Evolutionary conservation across 1,284 basidiomycete genomes (phyloP).

Genomic region (Moniliophthora roreri): DNA sequence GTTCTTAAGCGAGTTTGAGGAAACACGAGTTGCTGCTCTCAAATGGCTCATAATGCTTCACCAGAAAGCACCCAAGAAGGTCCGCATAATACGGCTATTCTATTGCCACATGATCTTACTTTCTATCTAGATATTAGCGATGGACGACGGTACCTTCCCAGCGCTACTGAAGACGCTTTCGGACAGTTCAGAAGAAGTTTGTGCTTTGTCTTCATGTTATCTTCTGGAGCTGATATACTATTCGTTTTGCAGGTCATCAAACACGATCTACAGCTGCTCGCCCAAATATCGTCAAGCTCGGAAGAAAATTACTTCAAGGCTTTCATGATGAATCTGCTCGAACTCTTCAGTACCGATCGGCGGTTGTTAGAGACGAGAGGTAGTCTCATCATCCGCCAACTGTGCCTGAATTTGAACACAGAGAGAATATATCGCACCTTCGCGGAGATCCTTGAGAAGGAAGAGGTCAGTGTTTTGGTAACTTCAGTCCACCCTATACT

Average conservation of each 20-base stretch:
- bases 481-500: background rate
- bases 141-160: slow-evolving; percentile 97
- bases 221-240: slow-evolving; percentile 1
- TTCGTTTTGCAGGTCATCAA: slow-evolving; percentile 75
- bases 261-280: slow-evolving; percentile 92
- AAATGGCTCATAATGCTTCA: slow-evolving; percentile 99
- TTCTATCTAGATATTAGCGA: slow-evolving; percentile 75
- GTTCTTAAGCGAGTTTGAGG: slow-evolving; percentile 94
- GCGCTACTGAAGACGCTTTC: slow-evolving; percentile 95
- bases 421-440: slow-evolving; percentile 96
- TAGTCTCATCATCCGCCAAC: slow-evolving; percentile 93
- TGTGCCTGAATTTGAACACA: slow-evolving; percentile 93
- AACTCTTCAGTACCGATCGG: slow-evolving; percentile 94
- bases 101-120: background rate
- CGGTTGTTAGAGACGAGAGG: slow-evolving; percentile 89
- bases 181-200: slow-evolving; percentile 92
- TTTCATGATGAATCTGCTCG: slow-evolving; percentile 94
- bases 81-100: slow-evolving; percentile 26
- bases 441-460: slow-evolving; percentile 96
- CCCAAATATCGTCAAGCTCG: slow-evolving; percentile 93
- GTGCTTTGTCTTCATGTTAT: background rate
- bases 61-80: slow-evolving; percentile 95
- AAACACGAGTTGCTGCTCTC: slow-evolving; percentile 92
- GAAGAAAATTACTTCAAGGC: slow-evolving; percentile 95
- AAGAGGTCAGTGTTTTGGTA: slow-evolving; percentile 66